Percentiles rank a stretch among this genome's conserved stretches.
phyloP scores from a whole-genome alignment of 2,329 filamentous ascomycete genomes.

The Neopestalotiopsis rosae region DNA sequence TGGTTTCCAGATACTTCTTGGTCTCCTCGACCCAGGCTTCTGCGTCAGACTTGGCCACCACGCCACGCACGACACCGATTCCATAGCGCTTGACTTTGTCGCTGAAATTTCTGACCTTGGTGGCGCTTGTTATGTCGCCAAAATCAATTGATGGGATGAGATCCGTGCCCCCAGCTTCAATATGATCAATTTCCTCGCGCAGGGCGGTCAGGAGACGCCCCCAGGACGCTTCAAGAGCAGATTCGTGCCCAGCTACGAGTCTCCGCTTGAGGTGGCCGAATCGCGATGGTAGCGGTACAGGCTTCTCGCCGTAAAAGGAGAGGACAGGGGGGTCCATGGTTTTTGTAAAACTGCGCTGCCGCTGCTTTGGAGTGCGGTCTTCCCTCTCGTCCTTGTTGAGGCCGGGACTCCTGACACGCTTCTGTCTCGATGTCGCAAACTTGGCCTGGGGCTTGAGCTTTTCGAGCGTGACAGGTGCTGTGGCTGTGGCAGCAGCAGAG shows the following conservation, averaged over 20 bases:
- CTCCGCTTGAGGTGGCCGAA: constrained; percentile 62
- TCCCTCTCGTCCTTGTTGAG: constrained; percentile 32
- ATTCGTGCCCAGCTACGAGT: constrained; percentile 60
- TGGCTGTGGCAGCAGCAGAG: constrained; percentile 21
- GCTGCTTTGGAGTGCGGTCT: constrained; percentile 35
- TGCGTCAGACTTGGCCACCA: constrained; percentile 62
- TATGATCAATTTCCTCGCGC: constrained; percentile 56
- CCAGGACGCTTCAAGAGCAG: constrained; percentile 60
- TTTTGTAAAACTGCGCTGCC: constrained; percentile 35
- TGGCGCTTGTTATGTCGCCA: constrained; percentile 50
- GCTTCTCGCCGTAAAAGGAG: constrained; percentile 62
- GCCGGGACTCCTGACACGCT: constrained; percentile 33
- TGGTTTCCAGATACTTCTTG: constrained; percentile 61
- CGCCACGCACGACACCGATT: constrained; percentile 68
- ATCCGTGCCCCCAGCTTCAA: constrained; percentile 54
- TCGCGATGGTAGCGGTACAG: constrained; percentile 62
- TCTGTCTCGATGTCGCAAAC: constrained; percentile 27
- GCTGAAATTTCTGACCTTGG: constrained; percentile 59
- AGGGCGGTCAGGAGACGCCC: constrained; percentile 57
- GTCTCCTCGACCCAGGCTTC: constrained; percentile 64
- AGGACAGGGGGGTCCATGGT: constrained; percentile 56
- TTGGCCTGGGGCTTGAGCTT: constrained; percentile 19
- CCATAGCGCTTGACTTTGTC: constrained; percentile 65
- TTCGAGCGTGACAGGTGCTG: constrained; percentile 16
- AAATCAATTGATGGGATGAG: constrained; percentile 64